phyloP scores from a whole-genome alignment of 1,284 basidiomycete species.

The Ganoderma resinaceum region DNA sequence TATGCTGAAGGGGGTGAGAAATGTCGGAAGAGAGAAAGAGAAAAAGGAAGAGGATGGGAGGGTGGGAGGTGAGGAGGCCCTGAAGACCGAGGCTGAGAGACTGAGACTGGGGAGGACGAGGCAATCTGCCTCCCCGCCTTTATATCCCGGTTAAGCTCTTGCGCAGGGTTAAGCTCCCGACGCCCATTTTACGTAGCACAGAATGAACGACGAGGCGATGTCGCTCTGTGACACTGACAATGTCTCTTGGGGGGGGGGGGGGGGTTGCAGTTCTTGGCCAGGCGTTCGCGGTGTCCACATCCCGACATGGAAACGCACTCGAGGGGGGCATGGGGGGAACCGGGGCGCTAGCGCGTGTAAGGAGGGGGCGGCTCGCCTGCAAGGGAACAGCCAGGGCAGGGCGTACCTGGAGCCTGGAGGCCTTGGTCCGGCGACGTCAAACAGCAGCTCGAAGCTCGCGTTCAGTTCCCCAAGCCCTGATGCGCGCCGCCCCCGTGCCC shows the following conservation, averaged over 20 bases:
- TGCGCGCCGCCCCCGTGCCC: neutral
- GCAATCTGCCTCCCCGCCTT: neutral
- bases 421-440: neutral
- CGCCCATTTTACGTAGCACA: neutral
- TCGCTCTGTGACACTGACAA: neutral
- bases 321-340: neutral
- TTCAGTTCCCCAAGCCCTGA: neutral
- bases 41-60: too few species aligned
- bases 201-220: neutral
- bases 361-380: neutral
- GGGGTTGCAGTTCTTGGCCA: neutral
- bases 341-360: neutral
- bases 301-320: neutral
- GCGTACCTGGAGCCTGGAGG: neutral
- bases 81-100: neutral
- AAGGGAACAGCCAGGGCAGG: neutral
- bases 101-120: neutral
- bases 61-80: neutral
- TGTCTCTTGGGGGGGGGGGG: neutral
- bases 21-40: neutral
- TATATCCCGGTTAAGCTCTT: neutral
- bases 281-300: neutral
- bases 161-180: neutral
- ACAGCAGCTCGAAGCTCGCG: neutral
- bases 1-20: conserved; percentile 2